Evolutionary conservation across 1,139 yeast genomes (phyloP).

Genomic region (Geotrichum fermentans): DNA sequence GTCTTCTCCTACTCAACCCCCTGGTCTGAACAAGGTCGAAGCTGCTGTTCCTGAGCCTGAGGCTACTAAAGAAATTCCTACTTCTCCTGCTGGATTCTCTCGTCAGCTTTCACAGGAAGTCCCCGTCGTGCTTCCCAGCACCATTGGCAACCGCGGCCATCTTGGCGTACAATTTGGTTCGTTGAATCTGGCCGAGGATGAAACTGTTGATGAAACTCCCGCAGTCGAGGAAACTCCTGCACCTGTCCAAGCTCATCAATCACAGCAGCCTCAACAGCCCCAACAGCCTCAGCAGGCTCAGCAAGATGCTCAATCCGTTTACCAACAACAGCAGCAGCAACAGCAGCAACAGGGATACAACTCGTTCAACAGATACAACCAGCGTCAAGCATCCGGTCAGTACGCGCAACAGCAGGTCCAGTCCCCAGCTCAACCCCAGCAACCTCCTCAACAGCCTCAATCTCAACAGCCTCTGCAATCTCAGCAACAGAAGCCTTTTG

Average conservation of each 20-base stretch:
- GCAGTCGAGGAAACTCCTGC: slow-evolving; percentile 25
- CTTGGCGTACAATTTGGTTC: slow-evolving; percentile 72
- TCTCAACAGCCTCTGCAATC: background rate
- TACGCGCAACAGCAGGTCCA: slow-evolving; percentile 18
- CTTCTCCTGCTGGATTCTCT: background rate
- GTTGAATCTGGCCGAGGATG: slow-evolving; percentile 41
- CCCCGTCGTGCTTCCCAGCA: slow-evolving; percentile 62
- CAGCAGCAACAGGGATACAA: slow-evolving; percentile 24
- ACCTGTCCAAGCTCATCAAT: slow-evolving; percentile 20
- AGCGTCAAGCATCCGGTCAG: slow-evolving; percentile 13
- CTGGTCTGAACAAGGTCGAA: slow-evolving; percentile 9
- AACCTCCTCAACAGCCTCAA: slow-evolving; percentile 5
- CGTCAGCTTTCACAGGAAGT: slow-evolving; percentile 44
- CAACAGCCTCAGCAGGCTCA: slow-evolving; percentile 1
- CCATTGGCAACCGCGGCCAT: slow-evolving; percentile 43
- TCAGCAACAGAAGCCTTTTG: slow-evolving; percentile 23
- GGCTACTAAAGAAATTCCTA: background rate
- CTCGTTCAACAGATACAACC: slow-evolving; percentile 22
- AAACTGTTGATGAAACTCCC: slow-evolving; percentile 25
- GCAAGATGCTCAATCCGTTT: slow-evolving; percentile 15
- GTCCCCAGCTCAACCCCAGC: slow-evolving; percentile 6
- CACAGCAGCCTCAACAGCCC: slow-evolving; percentile 2
- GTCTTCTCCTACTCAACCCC: slow-evolving; percentile 7
- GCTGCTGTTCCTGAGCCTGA: background rate
- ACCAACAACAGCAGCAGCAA: slow-evolving; percentile 1